These are phyloP conservation scores for Exophiala viscosa DNA, from an alignment of 2,329 filamentous ascomycete genomes.

Conservation along the genomic window DNA sequence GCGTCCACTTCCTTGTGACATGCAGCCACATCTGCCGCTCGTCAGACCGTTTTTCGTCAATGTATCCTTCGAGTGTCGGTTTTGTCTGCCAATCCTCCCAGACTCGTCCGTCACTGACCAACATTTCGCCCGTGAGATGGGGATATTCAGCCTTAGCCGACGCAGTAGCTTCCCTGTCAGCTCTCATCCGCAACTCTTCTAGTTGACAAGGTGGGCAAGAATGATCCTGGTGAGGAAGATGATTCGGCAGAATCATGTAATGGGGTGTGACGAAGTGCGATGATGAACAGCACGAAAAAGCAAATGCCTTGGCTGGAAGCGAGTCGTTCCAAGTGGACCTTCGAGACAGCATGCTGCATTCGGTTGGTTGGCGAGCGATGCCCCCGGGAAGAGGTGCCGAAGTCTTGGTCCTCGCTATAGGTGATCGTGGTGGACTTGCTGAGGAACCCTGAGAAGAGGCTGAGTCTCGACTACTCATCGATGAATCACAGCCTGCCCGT, in stretches of 20 bases:
- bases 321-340: conserved; percentile 17
- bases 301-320: conserved; percentile 19
- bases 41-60: conserved; percentile 27
- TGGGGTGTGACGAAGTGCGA: conserved; percentile 22
- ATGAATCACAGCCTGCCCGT: conserved; percentile 19
- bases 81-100: conserved; percentile 27
- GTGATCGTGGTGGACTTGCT: conserved; percentile 19
- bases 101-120: conserved; percentile 23
- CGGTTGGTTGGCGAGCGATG: conserved; percentile 22
- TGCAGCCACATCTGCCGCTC: conserved; percentile 28
- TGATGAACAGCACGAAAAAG: conserved; percentile 26
- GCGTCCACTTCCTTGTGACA: conserved; percentile 28
- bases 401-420: conserved; percentile 12
- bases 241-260: conserved; percentile 26
- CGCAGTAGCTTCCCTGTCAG: conserved; percentile 21
- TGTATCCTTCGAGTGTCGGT: conserved; percentile 23
- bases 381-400: conserved; percentile 24
- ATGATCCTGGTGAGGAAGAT: conserved; percentile 28
- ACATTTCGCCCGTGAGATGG: conserved; percentile 26
- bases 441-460: conserved; percentile 4
- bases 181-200: conserved; percentile 16
- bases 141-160: conserved; percentile 22
- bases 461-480: conserved; percentile 23
- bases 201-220: conserved; percentile 28
- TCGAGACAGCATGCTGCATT: conserved; percentile 16